Base-by-base conservation (phyloP, 163 green algal species). In the Scenedesmus sp. region DNA sequence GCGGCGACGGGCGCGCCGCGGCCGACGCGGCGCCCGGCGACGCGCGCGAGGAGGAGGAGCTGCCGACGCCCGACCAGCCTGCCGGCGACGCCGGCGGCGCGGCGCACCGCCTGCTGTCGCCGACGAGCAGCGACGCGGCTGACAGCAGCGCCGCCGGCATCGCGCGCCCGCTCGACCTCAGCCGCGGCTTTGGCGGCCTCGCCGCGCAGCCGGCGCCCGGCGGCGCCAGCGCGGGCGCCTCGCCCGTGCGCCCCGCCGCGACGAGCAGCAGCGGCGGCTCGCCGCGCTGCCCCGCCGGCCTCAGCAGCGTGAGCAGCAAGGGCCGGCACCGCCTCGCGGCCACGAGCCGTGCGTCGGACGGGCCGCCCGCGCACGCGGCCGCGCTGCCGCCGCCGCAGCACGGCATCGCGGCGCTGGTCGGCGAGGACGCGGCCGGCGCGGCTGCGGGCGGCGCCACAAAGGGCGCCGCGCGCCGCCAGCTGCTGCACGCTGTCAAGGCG, bases 401-500 rank as follows among this genome's bases (percentile, higher is more conserved):
- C 34, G 39, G 39, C 39, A 7, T n/a, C 11, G 7, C 66, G 63
- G 51, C 67, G 45, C 50, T 34, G 42, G 51, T 34, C 63, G 51
- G 63, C 10, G 39, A 58, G 36, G 10, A 72, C n/a, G 22, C 39
- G 39, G 7, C 39, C 7, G 7, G 5, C 3, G 20, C 11, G 56
- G n/a, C 4, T 4, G 22, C 63, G n/a, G 24, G 9, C 31, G 67
- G 29, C 15, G 29, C 10, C 20, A 44, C 3, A 0, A 60, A 42
- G n/a, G n/a, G n/a, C n/a, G n/a, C n/a, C 2, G 39, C 67, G 2
- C 36, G 69, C 0, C 24, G 69, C 53, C 69, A 77, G 69, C 69
- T 77, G 28, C 69, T 77, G 39, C 53, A 77, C 53, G n/a, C 64
- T 11, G 31, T 77, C 15, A 56, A 77, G 39, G 34, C 34, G 22